Base-by-base conservation (phyloP, 2,329 filamentous ascomycete species). In the Capronia coronata region DNA sequence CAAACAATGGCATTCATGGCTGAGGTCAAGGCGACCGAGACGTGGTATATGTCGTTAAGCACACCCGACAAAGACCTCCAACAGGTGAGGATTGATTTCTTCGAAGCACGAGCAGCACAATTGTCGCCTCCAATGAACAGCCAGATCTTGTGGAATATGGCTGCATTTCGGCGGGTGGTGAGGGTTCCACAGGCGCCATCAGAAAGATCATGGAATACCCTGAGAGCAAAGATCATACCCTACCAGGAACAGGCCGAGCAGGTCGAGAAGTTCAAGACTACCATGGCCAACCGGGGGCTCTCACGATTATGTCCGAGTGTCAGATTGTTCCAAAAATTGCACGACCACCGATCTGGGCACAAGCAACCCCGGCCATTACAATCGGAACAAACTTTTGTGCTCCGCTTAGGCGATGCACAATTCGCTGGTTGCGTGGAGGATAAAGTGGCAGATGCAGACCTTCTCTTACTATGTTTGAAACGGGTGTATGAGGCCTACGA, bases 131-230 rank as follows among this genome's bases (percentile, higher is more conserved):
- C 70, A 8, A 68, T 72, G 42, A 57, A 46, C 22, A 27, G 57
- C 34, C 57, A 58, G 11, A 61, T 66, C 27, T 58, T 72, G 51
- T 61, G 66, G 50, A 61, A 60, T 19, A 71, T 70, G 49, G 61
- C 65, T 1, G 66, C 67, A 1, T 72, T 68, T 54, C 62, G 64
- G 14, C 62, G 64, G 19, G 63, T 67, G 16, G 58, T 71, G 27
- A 63, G 65, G 18, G 64, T 68, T 34, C 68, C 67, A 21, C 40
- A 50, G 30, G 32, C 48, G 8, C 56, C 62, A 7, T 64, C 60
- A 29, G 51, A 59, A 2, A 58, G 62, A 39, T 55, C 60, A 7
- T 67, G 64, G 63, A 54, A 57, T 14, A 48, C 54, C 10, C 53
- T 67, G 21, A 43, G 50, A 42, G 23, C 43, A 6, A 66, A 67